Evolutionary conservation across 305 asterid genomes (phyloP), one percentile per base, ranked within the genome.

Genomic region (Fraxinus xanthoxyloides): DNA sequence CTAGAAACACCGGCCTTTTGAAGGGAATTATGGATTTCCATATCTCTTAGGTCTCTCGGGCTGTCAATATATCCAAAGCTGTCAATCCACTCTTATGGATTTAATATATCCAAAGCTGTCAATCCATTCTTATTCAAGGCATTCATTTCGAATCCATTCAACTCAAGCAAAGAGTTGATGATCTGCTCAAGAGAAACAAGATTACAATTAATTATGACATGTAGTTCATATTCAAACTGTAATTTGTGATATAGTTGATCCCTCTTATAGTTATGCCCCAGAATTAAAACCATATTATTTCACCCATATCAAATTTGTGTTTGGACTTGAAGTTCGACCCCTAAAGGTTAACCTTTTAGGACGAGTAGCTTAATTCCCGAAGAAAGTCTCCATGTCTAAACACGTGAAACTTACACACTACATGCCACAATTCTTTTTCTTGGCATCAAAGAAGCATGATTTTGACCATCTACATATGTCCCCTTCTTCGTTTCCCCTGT

Each of bases 11-110:
- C 87, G 1, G 88, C 88, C 1, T 70, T 59, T 4, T 35, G 43
- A 9, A 87, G 83, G 9, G 70, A 15, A 35, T 72, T 23, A 61
- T 87, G 87, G 21, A 87, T 81, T 21, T 87, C 89, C 87, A 86
- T 81, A 43, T 87, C 89, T 86, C 82, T 82, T 54, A 87, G 30
- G 63, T 79, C 88, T 77, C 86, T 76, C 7, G 89, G 90, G 81
- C 88, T 87, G 46, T 86, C 28, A 86, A 77, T 72, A 85, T n/a
- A 75, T 89, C 90, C 61, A 86, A 72, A 72, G 87, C 81, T 56
- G 91, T 89, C 17, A 54, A 82, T 21, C 86, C 48, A 61, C 46
- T 79, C 76, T 61, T 83, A 12, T 80, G n/a, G 89, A 78, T 5
- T 80, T 34, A 86, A 77, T 72, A 85, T n/a, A 75, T 89, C 90